Percentiles rank a stretch among this genome's conserved stretches.
Evolutionary conservation across 805 yeast species (phyloP).

Genomic region (Candida andamanensis): DNA sequence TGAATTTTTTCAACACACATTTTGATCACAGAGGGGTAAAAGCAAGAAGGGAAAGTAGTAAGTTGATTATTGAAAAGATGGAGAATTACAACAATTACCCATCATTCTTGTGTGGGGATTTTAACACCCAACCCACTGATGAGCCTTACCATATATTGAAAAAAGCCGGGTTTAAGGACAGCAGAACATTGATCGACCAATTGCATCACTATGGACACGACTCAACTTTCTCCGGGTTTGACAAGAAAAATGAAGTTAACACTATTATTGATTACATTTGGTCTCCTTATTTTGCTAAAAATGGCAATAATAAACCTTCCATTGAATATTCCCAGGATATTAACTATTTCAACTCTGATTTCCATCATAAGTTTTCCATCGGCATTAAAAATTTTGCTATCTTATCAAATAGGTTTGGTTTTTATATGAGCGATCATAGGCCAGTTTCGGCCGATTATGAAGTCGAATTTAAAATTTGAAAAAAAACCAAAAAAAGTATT

Average conservation of each 20-base stretch:
- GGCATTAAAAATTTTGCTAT: conserved; percentile 35
- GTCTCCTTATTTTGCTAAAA: conserved; percentile 26
- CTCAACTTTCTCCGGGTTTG: conserved; percentile 48
- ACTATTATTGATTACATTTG: conserved; percentile 44
- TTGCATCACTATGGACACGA: conserved; percentile 36
- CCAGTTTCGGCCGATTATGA: conserved; percentile 27
- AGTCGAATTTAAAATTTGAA: conserved; percentile 2
- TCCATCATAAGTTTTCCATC: conserved; percentile 19
- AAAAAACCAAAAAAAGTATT: too few species aligned
- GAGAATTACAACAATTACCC: conserved; percentile 26
- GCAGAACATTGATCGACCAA: conserved; percentile 26
- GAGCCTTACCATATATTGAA: conserved; percentile 37
- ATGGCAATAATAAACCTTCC: conserved; percentile 14
- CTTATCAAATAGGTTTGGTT: conserved; percentile 28
- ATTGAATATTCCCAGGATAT: conserved; percentile 3
- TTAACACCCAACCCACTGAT: conserved; percentile 38
- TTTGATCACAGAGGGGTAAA: conserved; percentile 35
- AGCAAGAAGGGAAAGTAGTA: conserved; percentile 32
- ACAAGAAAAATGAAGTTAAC: conserved; percentile 20
- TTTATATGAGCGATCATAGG: conserved; percentile 38
- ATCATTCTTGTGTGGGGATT: conserved; percentile 38
- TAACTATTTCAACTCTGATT: conserved; percentile 11
- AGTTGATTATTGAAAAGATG: conserved; percentile 32
- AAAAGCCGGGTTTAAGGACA: conserved; percentile 21
- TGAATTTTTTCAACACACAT: conserved; percentile 40